Evolutionary conservation across 805 yeast genomes (phyloP), one percentile per base, ranked within the genome.

Genomic region (Candida maris): DNA sequence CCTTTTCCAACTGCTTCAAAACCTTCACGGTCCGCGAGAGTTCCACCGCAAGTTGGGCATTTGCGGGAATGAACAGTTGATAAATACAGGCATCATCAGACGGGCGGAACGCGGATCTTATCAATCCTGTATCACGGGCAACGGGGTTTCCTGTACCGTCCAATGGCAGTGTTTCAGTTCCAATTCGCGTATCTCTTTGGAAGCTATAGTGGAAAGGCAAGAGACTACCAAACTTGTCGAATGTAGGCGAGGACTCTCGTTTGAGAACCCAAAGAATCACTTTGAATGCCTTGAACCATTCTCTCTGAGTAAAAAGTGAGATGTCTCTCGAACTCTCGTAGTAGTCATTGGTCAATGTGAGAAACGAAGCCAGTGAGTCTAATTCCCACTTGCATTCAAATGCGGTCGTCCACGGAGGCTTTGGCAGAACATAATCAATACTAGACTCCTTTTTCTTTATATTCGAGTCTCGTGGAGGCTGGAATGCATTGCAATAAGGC

Each of bases 401-500:
- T 1, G 85, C 94, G 18, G 67, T 66, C 13, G 57, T 56, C 79
- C 88, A 84, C 41, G 83, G 76, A 2, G 88, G 89, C 5, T 50
- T 49, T 1, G 96, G 96, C 23, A 49, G 56, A 4, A 87, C 95
- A 4, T 59, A 53, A 54, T 88, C 96, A 34, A 67, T 57, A 1
- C 79, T 71, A 5, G 83, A 65, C 2, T 70, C 60, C 20, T 74
- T 77, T 25, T 65, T 64, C 27, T 64, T 65, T 19, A 81, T 65
- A 0, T 64, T 64, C 1, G 80, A 69, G 5, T 52, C 62, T 3
- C 63, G 63, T 0, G 96, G 96, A 1, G 96, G 94, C 52, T 87
- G 94, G 65, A 85, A 88, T 0, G 96, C 96, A 59, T 87, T 87
- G 60, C 96, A 87, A 58, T 85, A 87, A 0, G 96, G 95, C 5